A percentile compares a stretch with the other conserved stretches of the same genome.
These are phyloP conservation scores for Solanum hybrid DNA, from an alignment of 305 asterid genomes.

Conservation along the genomic window DNA sequence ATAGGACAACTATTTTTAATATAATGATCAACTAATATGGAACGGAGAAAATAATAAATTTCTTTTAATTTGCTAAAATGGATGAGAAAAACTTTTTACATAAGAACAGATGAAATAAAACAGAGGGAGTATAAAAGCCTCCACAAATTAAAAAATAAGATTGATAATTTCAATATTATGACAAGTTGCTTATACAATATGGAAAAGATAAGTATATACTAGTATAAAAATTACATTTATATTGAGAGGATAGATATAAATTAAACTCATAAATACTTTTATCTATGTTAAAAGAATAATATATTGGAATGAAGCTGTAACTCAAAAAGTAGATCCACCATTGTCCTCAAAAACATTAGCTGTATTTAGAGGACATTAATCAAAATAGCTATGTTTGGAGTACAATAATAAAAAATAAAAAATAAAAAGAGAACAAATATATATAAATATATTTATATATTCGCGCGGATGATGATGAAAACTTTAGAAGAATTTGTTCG, in stretches of 20 bases:
- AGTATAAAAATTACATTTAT: neutral
- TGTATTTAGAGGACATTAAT: neutral
- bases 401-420: neutral
- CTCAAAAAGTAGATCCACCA: neutral
- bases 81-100: neutral
- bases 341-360: neutral
- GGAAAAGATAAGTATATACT: neutral
- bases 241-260: neutral
- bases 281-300: neutral
- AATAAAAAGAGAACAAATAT: neutral
- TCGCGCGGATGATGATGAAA: neutral
- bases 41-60: neutral
- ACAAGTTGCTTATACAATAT: neutral
- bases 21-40: neutral
- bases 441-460: neutral
- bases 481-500: neutral
- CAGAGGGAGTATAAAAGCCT: neutral
- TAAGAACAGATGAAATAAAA: neutral
- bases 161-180: neutral
- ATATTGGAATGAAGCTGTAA: neutral
- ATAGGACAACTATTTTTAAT: fast-evolving
- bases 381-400: neutral
- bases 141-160: neutral
- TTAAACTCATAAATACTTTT: neutral
- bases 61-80: neutral